Evolutionary conservation across 257 asterid species (phyloP).

Genomic region (Scutellaria galericulata): DNA sequence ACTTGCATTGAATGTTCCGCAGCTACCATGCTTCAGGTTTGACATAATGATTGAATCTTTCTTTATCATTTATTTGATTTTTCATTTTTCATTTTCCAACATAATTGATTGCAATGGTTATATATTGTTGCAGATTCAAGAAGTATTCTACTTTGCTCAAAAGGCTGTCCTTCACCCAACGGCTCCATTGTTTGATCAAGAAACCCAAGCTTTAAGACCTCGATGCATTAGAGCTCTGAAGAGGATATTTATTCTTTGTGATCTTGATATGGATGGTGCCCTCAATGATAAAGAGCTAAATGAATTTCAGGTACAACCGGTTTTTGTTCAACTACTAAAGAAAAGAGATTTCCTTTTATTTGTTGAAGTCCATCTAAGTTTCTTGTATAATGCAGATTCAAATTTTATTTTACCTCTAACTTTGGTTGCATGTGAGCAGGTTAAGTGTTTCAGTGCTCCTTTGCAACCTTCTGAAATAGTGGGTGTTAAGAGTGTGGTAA

Average conservation of each 20-base stretch:
- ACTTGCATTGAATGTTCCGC: slow-evolving; percentile 97
- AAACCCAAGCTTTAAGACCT: slow-evolving; percentile 81
- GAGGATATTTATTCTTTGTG: slow-evolving; percentile 87
- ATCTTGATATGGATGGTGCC: slow-evolving; percentile 91
- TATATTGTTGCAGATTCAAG: slow-evolving; percentile 67
- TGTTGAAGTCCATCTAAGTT: slow-evolving; percentile 25
- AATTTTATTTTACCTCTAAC: neutral
- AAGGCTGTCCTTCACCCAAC: slow-evolving; percentile 99
- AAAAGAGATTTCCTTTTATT: neutral
- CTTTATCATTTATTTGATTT: neutral
- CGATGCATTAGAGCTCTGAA: slow-evolving; percentile 84
- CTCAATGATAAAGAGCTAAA: slow-evolving; percentile 89
- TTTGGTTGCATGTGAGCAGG: slow-evolving; percentile 49
- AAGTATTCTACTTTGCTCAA: slow-evolving; percentile 91
- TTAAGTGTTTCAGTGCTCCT: slow-evolving; percentile 90
- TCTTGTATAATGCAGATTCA: slow-evolving; percentile 10
- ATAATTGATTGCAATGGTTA: slow-evolving; percentile 31
- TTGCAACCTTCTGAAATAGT: slow-evolving; percentile 87
- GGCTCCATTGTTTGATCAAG: slow-evolving; percentile 94
- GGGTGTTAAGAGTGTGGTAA: slow-evolving; percentile 87
- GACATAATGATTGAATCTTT: slow-evolving; percentile 30
- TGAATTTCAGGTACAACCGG: slow-evolving; percentile 76
- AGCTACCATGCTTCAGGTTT: slow-evolving; percentile 83
- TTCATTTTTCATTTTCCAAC: slow-evolving; percentile 6
- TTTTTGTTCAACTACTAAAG: slow-evolving; percentile 1